A percentile compares a stretch with the other conserved stretches of the same genome.
Evolutionary conservation across 768 basidiomycete genomes (phyloP).

Genomic region (Boletus sensibilis): DNA sequence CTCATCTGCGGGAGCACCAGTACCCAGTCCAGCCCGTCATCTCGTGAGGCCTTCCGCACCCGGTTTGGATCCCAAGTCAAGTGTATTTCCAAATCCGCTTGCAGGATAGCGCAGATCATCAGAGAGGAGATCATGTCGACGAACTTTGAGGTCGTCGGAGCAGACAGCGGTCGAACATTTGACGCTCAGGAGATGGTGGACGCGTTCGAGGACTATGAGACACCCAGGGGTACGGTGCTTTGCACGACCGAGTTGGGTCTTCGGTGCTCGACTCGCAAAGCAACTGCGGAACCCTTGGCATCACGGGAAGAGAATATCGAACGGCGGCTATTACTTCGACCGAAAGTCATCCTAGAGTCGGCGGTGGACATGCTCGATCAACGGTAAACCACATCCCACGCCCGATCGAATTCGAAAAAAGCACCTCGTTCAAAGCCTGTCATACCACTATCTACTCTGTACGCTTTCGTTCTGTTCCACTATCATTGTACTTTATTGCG

Average conservation of each 20-base stretch:
- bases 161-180: constrained; percentile 53
- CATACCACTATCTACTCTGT: background rate
- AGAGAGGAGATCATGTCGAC: constrained; percentile 78
- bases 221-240: constrained; percentile 51
- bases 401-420: background rate
- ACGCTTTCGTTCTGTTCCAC: constrained; percentile 1
- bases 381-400: constrained; percentile 11
- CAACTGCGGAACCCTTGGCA: constrained; percentile 17
- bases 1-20: constrained; percentile 58
- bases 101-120: constrained; percentile 59
- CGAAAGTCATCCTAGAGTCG: constrained; percentile 79
- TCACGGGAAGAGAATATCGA: constrained; percentile 49
- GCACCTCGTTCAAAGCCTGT: background rate
- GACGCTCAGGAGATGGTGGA: constrained; percentile 55
- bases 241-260: constrained; percentile 74
- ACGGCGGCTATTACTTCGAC: constrained; percentile 57
- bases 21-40: constrained; percentile 38
- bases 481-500: constrained; percentile 17
- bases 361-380: constrained; percentile 52
- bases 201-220: constrained; percentile 59
- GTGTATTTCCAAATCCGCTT: constrained; percentile 63
- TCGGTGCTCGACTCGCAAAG: constrained; percentile 56
- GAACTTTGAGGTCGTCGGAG: constrained; percentile 66
- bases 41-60: constrained; percentile 41
- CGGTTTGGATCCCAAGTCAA: constrained; percentile 61